phyloP scores from a whole-genome alignment of 228 moss, liverwort and hornwort species.

The Sphagnum magellanicum region DNA sequence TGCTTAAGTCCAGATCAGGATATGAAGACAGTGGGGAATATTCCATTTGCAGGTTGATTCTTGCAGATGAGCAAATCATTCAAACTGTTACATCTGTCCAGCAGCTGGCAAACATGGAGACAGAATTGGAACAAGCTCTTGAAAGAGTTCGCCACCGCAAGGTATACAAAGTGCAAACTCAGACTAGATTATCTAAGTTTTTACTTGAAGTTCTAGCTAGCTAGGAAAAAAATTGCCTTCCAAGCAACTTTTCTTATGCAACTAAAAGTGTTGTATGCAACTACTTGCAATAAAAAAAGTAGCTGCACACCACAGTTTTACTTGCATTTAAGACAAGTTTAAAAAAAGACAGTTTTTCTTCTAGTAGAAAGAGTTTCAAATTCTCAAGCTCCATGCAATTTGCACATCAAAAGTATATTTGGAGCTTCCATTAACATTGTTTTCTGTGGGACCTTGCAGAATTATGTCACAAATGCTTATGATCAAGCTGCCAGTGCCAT shows the following conservation, averaged over 20 bases:
- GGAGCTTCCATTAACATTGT: neutral
- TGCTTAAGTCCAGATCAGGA: too few relatives aligned
- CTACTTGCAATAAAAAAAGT: too few relatives aligned
- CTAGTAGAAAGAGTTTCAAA: neutral
- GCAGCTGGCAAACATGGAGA: conserved; percentile 56
- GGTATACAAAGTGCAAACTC: conserved; percentile 6
- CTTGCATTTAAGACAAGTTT: too few relatives aligned
- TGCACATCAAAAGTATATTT: neutral
- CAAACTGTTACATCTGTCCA: conserved; percentile 37
- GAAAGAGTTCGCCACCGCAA: conserved; percentile 54
- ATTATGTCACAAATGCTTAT: conserved; percentile 43
- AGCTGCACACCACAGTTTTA: too few relatives aligned
- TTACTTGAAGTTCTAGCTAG: too few relatives aligned
- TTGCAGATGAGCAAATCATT: conserved; percentile 53
- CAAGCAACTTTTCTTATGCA: too few relatives aligned
- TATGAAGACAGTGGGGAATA: too few relatives aligned
- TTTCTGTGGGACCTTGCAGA: conserved; percentile 17
- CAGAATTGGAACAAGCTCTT: conserved; percentile 54
- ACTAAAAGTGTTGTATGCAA: too few relatives aligned
- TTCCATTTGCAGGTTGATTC: conserved; percentile 27
- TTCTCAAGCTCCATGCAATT: neutral
- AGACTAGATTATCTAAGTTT: neutral
- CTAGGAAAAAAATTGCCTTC: too few relatives aligned
- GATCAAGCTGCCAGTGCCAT: conserved; percentile 37
- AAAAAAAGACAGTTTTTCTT: too few relatives aligned